Percentiles rank a stretch among this genome's conserved stretches.
These are phyloP conservation scores for Nannizzia gypsea DNA, from an alignment of 2,329 filamentous ascomycete species.

Conservation along the genomic window DNA sequence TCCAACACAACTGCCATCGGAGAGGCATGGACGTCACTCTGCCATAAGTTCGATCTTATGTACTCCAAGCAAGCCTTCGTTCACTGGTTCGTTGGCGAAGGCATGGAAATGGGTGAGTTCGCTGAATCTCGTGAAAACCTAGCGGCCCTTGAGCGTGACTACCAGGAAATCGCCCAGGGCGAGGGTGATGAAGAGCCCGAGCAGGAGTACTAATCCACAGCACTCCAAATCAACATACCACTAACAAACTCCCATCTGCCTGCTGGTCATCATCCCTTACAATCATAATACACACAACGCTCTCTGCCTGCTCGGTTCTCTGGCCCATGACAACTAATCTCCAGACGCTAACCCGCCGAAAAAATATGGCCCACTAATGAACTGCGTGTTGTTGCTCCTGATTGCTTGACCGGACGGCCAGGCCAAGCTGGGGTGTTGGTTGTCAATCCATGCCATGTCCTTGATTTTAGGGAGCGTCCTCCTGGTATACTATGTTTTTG, in stretches of 20 bases:
- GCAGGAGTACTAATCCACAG: slow-evolving; percentile 10
- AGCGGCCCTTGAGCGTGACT: slow-evolving; percentile 74
- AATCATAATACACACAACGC: neutral
- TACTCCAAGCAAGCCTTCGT: slow-evolving; percentile 58
- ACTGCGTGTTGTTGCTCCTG: neutral
- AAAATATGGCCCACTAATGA: neutral
- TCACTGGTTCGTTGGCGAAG: slow-evolving; percentile 72
- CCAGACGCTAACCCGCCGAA: neutral
- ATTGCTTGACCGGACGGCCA: neutral
- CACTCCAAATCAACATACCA: neutral
- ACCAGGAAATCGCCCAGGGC: slow-evolving; percentile 54
- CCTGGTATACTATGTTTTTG: neutral
- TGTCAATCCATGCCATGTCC: neutral
- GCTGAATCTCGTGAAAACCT: slow-evolving; percentile 77
- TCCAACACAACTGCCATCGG: slow-evolving; percentile 57
- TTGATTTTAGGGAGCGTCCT: neutral
- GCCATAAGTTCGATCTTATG: slow-evolving; percentile 60
- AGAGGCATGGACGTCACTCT: slow-evolving; percentile 52
- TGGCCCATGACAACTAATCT: neutral
- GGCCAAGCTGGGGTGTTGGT: neutral
- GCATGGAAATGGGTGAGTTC: slow-evolving; percentile 89
- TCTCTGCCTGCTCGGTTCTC: neutral
- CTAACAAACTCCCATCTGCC: neutral
- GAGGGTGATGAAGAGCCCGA: slow-evolving; percentile 9
- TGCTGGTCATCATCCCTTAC: no score